A percentile compares a stretch with the other conserved stretches of the same genome.
These are phyloP conservation scores for Fusarium hostae DNA, from an alignment of 2,329 filamentous ascomycete species.

Conservation along the genomic window DNA sequence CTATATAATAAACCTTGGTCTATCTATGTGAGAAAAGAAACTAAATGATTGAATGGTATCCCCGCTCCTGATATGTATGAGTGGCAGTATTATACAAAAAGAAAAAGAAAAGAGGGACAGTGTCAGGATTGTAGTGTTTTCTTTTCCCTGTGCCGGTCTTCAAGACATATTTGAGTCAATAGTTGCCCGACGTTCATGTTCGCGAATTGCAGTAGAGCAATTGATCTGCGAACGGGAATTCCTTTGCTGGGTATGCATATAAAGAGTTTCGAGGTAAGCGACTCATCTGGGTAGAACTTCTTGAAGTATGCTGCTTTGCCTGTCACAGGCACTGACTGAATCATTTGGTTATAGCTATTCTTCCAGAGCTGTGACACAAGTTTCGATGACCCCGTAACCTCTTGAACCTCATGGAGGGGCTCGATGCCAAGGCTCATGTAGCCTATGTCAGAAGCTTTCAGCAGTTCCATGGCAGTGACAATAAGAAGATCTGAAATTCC, in stretches of 20 bases:
- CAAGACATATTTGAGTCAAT: background rate
- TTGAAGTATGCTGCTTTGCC: constrained; percentile 10
- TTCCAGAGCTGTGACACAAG: constrained; percentile 12
- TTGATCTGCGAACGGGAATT: background rate
- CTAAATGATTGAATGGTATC: background rate
- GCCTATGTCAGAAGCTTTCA: background rate
- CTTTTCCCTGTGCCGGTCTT: background rate
- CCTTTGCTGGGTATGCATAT: constrained; percentile 10
- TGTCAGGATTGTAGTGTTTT: background rate
- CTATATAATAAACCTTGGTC: background rate
- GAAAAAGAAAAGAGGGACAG: rapidly evolving
- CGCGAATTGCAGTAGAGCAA: constrained; percentile 17
- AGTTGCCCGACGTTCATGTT: constrained; percentile 6
- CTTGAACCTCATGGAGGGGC: background rate
- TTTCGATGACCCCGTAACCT: background rate
- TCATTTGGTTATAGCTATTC: constrained; percentile 4
- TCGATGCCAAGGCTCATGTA: constrained; percentile 11
- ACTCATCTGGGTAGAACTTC: constrained; percentile 10
- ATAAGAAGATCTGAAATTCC: constrained; percentile 14
- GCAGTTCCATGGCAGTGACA: background rate
- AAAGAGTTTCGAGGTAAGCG: background rate
- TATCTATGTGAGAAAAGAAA: background rate
- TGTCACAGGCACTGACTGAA: constrained; percentile 3
- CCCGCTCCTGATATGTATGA: background rate
- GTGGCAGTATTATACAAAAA: background rate